A percentile compares a stretch with the other conserved stretches of the same genome.
phyloP scores from a whole-genome alignment of 768 basidiomycete genomes.

The Boletellus ananiceps region DNA sequence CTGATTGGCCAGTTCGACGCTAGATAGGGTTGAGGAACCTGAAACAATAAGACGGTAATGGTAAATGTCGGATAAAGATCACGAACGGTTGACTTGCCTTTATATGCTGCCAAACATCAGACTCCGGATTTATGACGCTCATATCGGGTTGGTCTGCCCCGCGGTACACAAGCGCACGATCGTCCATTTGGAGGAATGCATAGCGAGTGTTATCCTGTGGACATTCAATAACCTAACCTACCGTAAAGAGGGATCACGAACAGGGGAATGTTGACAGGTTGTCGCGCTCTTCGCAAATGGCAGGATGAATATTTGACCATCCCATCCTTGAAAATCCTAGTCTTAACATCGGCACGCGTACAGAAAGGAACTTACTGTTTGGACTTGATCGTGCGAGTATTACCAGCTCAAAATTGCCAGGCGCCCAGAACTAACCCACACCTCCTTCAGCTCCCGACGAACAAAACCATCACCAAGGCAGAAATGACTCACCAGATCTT shows the following conservation, averaged over 20 bases:
- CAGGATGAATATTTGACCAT: constrained; percentile 75
- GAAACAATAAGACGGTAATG: background rate
- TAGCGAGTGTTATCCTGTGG: constrained; percentile 92
- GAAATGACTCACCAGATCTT: constrained; percentile 52
- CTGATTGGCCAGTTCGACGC: constrained; percentile 91
- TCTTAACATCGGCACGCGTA: background rate
- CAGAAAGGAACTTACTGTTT: constrained; percentile 39
- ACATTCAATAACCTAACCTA: constrained; percentile 4
- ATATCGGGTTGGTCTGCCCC: constrained; percentile 97
- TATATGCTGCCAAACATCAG: constrained; percentile 97
- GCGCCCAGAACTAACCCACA: constrained; percentile 76
- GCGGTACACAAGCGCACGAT: constrained; percentile 87
- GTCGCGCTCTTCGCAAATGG: constrained; percentile 96
- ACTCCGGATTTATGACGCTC: constrained; percentile 97
- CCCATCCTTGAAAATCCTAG: constrained; percentile 37
- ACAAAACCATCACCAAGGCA: background rate
- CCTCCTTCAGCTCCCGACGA: constrained; percentile 1
- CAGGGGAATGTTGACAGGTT: constrained; percentile 87
- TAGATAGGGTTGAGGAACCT: constrained; percentile 90
- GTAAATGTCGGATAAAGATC: background rate
- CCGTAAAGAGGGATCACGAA: constrained; percentile 34
- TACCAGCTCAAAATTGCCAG: constrained; percentile 87
- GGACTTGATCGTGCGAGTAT: constrained; percentile 56
- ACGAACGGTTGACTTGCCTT: constrained; percentile 47
- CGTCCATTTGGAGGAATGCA: constrained; percentile 93